Evolutionary conservation across 257 asterid species (phyloP), one percentile per base, ranked within the genome.

Genomic region (Nicotiana paniculata): DNA sequence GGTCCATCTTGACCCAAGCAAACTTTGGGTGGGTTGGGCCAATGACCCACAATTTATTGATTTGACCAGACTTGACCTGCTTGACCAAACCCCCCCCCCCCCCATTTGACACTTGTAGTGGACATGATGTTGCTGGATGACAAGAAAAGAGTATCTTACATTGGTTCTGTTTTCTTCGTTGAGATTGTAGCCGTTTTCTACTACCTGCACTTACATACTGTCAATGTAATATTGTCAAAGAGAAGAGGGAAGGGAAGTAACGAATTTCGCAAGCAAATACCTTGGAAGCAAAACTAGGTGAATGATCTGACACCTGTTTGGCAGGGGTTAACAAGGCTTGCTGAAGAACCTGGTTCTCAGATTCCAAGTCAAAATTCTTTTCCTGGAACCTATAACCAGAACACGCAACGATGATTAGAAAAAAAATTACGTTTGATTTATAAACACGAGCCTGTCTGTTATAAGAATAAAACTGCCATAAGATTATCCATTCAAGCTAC

Each of bases 111-210:
- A 74, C 79, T 6, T 48, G 63, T 51, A 48, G 26, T 77, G 61
- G 9, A 62, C 70, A 43, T 3, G 61, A 75, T 77, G 65, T 46
- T 65, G 80, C 79, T 18, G 33, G 13, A 54, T 80, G 81, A 75
- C 61, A 33, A 80, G 62, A 77, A 76, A 87, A 80, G 77, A 70
- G 77, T 78, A 79, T 62, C 87, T 85, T 94, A 93, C 97, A 84
- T 88, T 87, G 82, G 83, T 77, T 86, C 84, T 84, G 77, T 72
- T 80, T 65, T 90, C 89, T 83, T 90, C 98, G 51, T 85, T 84
- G 78, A 86, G 82, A 79, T 89, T 93, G 90, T 93, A 93, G 68
- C 98, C 99, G 39, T 96, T 94, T 88, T 96, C 97, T 91, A 86
- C 77, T 65, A 84, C 85, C 99, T 93, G 93, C 79, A 26, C 43